Conservation (phyloP, 1,284 basidiomycete genomes). For the Sanghuangporus sanghuang region DNA sequence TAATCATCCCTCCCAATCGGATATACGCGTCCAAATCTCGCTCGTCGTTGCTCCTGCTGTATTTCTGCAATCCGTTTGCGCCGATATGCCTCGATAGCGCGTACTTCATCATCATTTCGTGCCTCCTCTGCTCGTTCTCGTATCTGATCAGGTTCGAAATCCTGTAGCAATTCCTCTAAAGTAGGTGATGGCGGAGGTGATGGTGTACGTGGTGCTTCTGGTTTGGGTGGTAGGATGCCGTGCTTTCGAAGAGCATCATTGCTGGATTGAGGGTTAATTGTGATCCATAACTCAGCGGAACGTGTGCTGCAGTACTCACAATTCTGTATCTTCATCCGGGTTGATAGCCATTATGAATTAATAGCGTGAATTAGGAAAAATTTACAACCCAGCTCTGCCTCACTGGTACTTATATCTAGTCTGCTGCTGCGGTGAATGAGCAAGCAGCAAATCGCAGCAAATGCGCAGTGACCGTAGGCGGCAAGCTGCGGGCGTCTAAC, state of each 20-base stretch:
- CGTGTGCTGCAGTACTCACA: constrained; percentile 48
- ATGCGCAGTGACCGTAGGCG: constrained; percentile 7
- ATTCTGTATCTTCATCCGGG: constrained; percentile 89
- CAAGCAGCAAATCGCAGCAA: constrained; percentile 6
- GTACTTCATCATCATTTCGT: constrained; percentile 72
- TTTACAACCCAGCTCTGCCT: neutral
- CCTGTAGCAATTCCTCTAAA: constrained; percentile 61
- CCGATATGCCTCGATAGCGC: constrained; percentile 67
- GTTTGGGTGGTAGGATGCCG: constrained; percentile 81
- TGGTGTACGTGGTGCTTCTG: constrained; percentile 63
- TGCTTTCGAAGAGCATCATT: constrained; percentile 91
- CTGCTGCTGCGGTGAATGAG: neutral
- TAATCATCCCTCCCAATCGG: constrained; percentile 94
- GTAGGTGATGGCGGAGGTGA: constrained; percentile 66
- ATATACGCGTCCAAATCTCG: constrained; percentile 81
- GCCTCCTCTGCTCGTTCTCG: constrained; percentile 64
- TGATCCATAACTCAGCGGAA: neutral
- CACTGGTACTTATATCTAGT: neutral
- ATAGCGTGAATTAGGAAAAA: neutral
- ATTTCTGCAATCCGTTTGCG: constrained; percentile 67
- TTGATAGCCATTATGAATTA: constrained; percentile 53
- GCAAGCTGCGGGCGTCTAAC: neutral
- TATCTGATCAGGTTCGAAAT: constrained; percentile 63
- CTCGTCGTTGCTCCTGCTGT: constrained; percentile 52
- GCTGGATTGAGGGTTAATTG: constrained; percentile 35